Conservation (phyloP, 2,329 filamentous ascomycete species). For the Nemania diffusa region DNA sequence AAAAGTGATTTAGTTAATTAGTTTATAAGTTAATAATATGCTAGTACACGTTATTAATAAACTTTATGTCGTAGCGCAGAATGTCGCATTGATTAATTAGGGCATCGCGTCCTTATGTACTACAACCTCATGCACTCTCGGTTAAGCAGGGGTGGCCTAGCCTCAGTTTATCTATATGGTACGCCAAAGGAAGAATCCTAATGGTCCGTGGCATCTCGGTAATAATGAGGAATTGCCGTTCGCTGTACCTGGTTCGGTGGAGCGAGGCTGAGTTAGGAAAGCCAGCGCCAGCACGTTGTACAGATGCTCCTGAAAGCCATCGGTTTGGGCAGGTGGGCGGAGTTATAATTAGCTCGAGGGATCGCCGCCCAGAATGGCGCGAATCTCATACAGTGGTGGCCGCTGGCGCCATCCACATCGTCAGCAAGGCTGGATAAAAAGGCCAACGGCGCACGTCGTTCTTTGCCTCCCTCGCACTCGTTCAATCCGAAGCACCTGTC, state of each 20-base stretch:
- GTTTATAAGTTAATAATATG: no score
- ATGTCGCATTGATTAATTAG: no score
- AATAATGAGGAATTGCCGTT: not conserved
- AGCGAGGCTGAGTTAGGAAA: not conserved
- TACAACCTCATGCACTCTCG: no score
- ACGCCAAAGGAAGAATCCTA: no score
- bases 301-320: not conserved
- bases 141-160: no score
- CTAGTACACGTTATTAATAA: no score
- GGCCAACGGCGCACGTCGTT: not conserved
- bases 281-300: not conserved
- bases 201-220: constrained; percentile 4
- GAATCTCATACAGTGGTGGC: not conserved
- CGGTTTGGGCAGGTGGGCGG: not conserved
- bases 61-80: no score
- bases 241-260: not conserved
- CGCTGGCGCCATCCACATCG: constrained; percentile 24
- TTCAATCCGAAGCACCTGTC: not conserved
- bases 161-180: no score
- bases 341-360: not conserved
- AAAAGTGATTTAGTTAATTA: no score
- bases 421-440: not conserved
- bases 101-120: no score
- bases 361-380: not conserved
- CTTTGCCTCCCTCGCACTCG: not conserved